These are phyloP conservation scores for Penicillium griseofulvum DNA, from an alignment of 2,329 filamentous ascomycete species.

Conservation along the genomic window DNA sequence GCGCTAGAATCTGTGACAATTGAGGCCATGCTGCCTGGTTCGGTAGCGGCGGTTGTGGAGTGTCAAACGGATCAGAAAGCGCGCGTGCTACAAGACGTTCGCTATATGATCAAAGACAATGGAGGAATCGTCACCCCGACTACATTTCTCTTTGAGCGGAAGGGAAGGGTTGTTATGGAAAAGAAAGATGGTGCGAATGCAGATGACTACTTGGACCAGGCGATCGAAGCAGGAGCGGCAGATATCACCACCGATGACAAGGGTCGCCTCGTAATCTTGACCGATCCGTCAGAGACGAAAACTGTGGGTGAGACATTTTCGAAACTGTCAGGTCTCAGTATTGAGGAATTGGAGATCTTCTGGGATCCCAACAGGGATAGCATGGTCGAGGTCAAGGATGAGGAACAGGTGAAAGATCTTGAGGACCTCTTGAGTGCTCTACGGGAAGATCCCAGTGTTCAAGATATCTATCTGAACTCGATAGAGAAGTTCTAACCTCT, in stretches of 20 bases:
- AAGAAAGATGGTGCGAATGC: slow-evolving; percentile 55
- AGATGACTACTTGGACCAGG: slow-evolving; percentile 73
- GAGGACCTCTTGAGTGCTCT: slow-evolving; percentile 53
- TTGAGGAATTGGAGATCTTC: slow-evolving; percentile 75
- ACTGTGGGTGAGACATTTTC: slow-evolving; percentile 64
- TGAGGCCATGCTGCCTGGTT: slow-evolving; percentile 75
- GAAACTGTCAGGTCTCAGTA: slow-evolving; percentile 61
- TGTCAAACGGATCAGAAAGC: slow-evolving; percentile 79
- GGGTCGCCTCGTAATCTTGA: slow-evolving; percentile 69
- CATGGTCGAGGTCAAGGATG: slow-evolving; percentile 60
- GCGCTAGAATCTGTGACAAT: slow-evolving; percentile 74
- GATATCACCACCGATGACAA: slow-evolving; percentile 58
- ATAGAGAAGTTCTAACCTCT: slow-evolving; percentile 24
- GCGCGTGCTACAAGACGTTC: slow-evolving; percentile 70
- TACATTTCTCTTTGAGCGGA: slow-evolving; percentile 79
- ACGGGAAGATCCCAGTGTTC: slow-evolving; percentile 69
- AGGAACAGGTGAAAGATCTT: slow-evolving; percentile 57
- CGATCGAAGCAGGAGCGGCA: slow-evolving; percentile 76
- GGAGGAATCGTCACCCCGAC: slow-evolving; percentile 71
- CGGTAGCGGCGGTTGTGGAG: slow-evolving; percentile 75
- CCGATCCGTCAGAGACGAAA: slow-evolving; percentile 64
- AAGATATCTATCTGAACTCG: slow-evolving; percentile 73
- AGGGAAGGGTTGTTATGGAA: slow-evolving; percentile 71
- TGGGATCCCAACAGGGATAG: slow-evolving; percentile 84
- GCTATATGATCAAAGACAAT: slow-evolving; percentile 66